Conservation (phyloP, 1,284 basidiomycete species). For the Irpex lacteus region DNA sequence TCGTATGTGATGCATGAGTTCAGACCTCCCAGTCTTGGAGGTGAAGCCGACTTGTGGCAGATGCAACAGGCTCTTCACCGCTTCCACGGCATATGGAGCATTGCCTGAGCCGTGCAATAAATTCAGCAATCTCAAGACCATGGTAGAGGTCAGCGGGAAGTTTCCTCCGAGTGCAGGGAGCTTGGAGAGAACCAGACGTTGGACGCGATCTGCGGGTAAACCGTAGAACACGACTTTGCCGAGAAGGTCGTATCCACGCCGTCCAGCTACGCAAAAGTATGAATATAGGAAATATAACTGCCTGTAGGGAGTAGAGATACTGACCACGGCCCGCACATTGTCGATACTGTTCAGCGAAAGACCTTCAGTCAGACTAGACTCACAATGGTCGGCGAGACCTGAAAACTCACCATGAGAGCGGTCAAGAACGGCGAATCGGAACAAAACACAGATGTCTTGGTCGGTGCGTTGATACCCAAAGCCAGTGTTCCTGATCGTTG, state of each 20-base stretch:
- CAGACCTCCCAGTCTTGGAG: constrained; percentile 49
- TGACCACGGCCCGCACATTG: constrained; percentile 54
- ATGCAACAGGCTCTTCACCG: constrained; percentile 49
- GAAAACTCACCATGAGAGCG: constrained; percentile 50
- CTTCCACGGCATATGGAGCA: constrained; percentile 44
- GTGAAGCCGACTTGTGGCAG: constrained; percentile 57
- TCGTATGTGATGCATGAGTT: constrained; percentile 63
- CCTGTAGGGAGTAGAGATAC: neutral
- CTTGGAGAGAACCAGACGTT: constrained; percentile 59
- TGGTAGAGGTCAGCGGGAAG: constrained; percentile 66
- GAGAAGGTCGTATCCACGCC: constrained; percentile 65
- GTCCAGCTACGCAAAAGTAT: constrained; percentile 45
- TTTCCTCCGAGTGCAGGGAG: constrained; percentile 61
- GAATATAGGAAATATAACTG: too few relatives aligned
- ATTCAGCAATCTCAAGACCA: constrained; percentile 61
- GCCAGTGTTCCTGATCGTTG: constrained; percentile 55
- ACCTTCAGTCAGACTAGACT: too few relatives aligned
- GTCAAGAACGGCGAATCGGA: constrained; percentile 67
- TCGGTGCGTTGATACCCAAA: constrained; percentile 71
- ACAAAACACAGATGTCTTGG: constrained; percentile 63
- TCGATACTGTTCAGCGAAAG: constrained; percentile 43
- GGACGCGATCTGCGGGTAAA: constrained; percentile 56
- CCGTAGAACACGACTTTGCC: constrained; percentile 75
- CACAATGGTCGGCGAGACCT: neutral
- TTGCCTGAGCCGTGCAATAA: constrained; percentile 58